Conservation (phyloP, 1,284 basidiomycete species). For the Sphagnurus paluster region DNA sequence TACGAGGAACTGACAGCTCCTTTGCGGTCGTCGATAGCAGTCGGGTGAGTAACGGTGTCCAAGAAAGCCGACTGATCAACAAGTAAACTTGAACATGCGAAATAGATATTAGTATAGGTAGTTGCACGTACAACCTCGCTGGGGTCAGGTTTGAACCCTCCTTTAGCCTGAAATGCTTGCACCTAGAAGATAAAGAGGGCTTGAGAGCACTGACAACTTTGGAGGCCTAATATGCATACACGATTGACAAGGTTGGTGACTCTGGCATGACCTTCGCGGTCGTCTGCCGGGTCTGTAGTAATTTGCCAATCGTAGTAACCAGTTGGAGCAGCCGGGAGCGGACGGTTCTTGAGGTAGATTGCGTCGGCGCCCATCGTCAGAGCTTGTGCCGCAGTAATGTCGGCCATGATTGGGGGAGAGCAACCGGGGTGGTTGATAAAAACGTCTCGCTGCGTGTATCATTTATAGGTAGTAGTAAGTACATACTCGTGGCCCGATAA, state of each 20-base stretch:
- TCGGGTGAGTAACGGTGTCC: slow-evolving; percentile 27
- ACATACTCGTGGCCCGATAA: too few species aligned
- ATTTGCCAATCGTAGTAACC: slow-evolving; percentile 34
- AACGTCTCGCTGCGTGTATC: too few species aligned
- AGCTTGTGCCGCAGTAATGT: slow-evolving; percentile 16
- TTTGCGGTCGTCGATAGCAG: slow-evolving; percentile 35
- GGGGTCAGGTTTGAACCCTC: slow-evolving; percentile 13
- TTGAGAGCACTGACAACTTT: not conserved
- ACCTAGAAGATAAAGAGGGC: slow-evolving; percentile 1
- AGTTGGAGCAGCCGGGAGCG: slow-evolving; percentile 27
- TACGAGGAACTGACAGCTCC: slow-evolving; percentile 25
- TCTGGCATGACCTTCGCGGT: slow-evolving; percentile 25
- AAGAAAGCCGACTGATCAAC: slow-evolving; percentile 27
- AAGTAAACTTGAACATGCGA: not conserved
- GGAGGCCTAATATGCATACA: not conserved
- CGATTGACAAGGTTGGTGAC: slow-evolving; percentile 25
- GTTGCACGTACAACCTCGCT: slow-evolving; percentile 12
- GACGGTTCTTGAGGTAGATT: slow-evolving; percentile 26
- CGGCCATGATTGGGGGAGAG: slow-evolving; percentile 11
- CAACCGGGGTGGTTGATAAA: not conserved
- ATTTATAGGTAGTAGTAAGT: too few species aligned
- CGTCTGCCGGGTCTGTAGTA: slow-evolving; percentile 19
- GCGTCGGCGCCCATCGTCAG: slow-evolving; percentile 25
- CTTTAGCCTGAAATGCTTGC: slow-evolving; percentile 13
- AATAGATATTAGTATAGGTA: too few species aligned